Evolutionary conservation across 1,284 basidiomycete species (phyloP).

Genomic region (Sporisorium scitamineum): DNA sequence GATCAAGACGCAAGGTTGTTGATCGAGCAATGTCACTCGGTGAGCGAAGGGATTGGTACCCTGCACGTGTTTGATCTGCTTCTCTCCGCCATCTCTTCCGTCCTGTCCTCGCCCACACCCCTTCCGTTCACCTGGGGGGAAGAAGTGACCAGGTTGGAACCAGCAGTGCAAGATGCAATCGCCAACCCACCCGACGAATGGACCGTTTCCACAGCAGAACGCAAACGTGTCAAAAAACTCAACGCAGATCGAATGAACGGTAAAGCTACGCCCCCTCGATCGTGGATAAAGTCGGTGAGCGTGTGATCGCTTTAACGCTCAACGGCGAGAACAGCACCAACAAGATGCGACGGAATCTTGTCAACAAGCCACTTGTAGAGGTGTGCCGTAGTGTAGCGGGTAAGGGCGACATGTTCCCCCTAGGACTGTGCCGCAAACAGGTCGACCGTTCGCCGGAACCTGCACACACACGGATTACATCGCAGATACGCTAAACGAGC

Average conservation of each 20-base stretch:
- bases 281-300: conserved; percentile 18
- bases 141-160: conserved; percentile 31
- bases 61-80: conserved; percentile 29
- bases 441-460: conserved; percentile 10
- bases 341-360: conserved; percentile 3
- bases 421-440: conserved; percentile 35
- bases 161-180: conserved; percentile 30
- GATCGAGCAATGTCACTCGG: conserved; percentile 34
- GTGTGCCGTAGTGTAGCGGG: conserved; percentile 30
- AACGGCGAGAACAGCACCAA: background rate
- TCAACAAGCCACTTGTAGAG: conserved; percentile 24
- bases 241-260: conserved; percentile 37
- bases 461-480: conserved; percentile 19
- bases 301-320: conserved; percentile 15
- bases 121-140: conserved; percentile 8
- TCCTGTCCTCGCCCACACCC: conserved; percentile 5
- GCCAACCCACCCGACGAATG: conserved; percentile 12
- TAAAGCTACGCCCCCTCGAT: conserved; percentile 20
- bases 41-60: conserved; percentile 36
- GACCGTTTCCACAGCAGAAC: conserved; percentile 14
- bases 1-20: conserved; percentile 7
- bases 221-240: conserved; percentile 14
- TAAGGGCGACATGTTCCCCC: conserved; percentile 37
- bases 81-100: conserved; percentile 12
- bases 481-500: background rate